phyloP scores from a whole-genome alignment of 2,329 filamentous ascomycete genomes.

The Rhynchosporium graminicola region DNA sequence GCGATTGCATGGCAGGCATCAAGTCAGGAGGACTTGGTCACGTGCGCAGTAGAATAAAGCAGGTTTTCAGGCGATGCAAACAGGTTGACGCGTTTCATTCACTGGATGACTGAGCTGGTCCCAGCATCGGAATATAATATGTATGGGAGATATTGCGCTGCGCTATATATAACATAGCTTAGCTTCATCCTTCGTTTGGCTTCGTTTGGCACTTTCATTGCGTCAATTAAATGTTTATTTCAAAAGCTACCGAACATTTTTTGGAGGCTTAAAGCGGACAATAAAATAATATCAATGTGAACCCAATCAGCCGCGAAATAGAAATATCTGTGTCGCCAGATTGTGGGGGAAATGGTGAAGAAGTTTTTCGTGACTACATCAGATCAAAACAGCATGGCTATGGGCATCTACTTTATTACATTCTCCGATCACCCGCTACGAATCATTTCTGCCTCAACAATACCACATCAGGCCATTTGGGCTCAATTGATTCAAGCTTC shows the following conservation, averaged over 20 bases:
- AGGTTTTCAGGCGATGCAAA: slow-evolving; percentile 1
- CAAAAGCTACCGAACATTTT: not conserved
- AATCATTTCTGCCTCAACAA: not conserved
- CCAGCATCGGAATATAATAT: not conserved
- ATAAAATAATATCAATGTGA: too few species aligned
- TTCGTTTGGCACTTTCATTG: slow-evolving; percentile 7
- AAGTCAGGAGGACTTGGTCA: not conserved
- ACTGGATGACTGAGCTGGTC: slow-evolving; percentile 18
- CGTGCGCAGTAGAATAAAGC: not conserved
- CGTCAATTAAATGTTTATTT: not conserved
- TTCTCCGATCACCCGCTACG: too few species aligned
- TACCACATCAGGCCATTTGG: not conserved
- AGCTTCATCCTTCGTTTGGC: not conserved
- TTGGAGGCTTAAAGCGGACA: too few species aligned
- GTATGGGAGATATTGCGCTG: not conserved
- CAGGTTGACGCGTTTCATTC: slow-evolving; percentile 16
- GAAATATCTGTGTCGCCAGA: too few species aligned
- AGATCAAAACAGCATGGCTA: too few species aligned
- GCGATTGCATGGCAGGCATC: slow-evolving; percentile 6
- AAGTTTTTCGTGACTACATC: too few species aligned
- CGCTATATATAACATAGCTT: not conserved
- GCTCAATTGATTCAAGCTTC: not conserved
- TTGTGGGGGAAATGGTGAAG: too few species aligned
- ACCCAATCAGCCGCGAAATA: too few species aligned
- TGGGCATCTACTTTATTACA: too few species aligned